Evolutionary conservation across 2,329 filamentous ascomycete species (phyloP).

Genomic region (Penicillium sp.): DNA sequence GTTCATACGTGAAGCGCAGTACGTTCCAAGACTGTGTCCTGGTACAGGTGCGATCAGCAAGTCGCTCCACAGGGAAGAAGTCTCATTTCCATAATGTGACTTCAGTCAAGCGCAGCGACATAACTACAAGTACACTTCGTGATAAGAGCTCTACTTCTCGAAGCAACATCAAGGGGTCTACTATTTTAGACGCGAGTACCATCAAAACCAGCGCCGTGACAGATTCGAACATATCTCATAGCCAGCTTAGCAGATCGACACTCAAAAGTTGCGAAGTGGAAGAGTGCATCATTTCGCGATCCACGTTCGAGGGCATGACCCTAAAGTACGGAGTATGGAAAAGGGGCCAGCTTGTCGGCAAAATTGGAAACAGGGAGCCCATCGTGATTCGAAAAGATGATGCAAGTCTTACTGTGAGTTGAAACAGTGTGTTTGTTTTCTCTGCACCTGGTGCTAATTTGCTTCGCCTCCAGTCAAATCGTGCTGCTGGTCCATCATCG

Average conservation of each 20-base stretch:
- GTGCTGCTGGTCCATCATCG: neutral
- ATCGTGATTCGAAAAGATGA: slow-evolving; percentile 13
- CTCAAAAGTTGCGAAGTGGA: slow-evolving; percentile 28
- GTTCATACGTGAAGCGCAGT: slow-evolving; percentile 18
- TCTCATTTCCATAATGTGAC: slow-evolving; percentile 18
- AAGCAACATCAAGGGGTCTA: slow-evolving; percentile 17
- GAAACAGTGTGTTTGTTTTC: neutral
- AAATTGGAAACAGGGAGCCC: slow-evolving; percentile 17
- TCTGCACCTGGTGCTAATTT: neutral
- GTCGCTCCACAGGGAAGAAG: slow-evolving; percentile 12
- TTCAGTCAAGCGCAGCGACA: slow-evolving; percentile 16
- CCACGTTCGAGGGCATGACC: slow-evolving; percentile 28
- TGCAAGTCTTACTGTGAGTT: neutral
- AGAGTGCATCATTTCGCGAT: slow-evolving; percentile 24
- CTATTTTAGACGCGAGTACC: slow-evolving; percentile 10
- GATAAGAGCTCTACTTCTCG: slow-evolving; percentile 15
- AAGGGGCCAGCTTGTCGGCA: slow-evolving; percentile 28
- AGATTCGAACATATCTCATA: slow-evolving; percentile 8
- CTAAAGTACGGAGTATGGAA: slow-evolving; percentile 32
- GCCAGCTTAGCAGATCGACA: slow-evolving; percentile 11
- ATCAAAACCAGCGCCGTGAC: slow-evolving; percentile 21
- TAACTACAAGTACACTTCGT: slow-evolving; percentile 20
- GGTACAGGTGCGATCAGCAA: slow-evolving; percentile 13
- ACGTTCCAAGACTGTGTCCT: slow-evolving; percentile 20
- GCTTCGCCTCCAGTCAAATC: neutral